Evolutionary conservation across 2,329 filamentous ascomycete species (phyloP), one percentile per base, ranked within the genome.

Genomic region (Trichoderma guizhouense): DNA sequence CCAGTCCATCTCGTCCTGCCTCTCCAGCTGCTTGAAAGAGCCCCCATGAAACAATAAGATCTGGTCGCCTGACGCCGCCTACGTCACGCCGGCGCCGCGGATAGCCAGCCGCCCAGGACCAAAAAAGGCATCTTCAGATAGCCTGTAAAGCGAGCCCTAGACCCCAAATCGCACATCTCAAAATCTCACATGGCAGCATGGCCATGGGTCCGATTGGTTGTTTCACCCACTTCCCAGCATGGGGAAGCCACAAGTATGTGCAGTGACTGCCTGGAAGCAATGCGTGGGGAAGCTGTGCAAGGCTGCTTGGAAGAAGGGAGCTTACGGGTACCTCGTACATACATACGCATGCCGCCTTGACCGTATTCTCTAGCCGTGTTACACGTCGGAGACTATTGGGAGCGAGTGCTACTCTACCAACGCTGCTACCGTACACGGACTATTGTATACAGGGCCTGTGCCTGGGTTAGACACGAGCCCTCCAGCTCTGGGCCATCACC

Each of bases 141-240:
- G 66, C 57, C 30, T 51, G 39, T 14, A 69, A 24, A 61, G 39
- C 15, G 57, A 51, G 24, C 66, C 66, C 24, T 18, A 69, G 57
- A 53, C 67, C 67, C 67, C 57, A 69, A 53, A 61, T 69, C 67
- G 60, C 67, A 53, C 67, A 53, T 69, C 67, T 66, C 67, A 69
- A 69, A 69, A 69, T 69, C 67, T 62, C 67, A 69, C 67, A 69
- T 69, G 67, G 67, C 67, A 69, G 57, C 57, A 34, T 26, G 28
- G 21, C 57, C 57, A 62, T 36, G 57, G 67, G 67, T 62, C 55
- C 60, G 67, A 69, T 69, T 69, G 67, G 57, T 11, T 62, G 28
- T 28, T 36, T 57, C 39, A n/a, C 57, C 30, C 36, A 30, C 55
- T n/a, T 34, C 53, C 34, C 28, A 39, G 39, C 57, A 61, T 69